phyloP scores from a whole-genome alignment of 495 filamentous ascomycete species.

The Saxophila tyrrhenica region DNA sequence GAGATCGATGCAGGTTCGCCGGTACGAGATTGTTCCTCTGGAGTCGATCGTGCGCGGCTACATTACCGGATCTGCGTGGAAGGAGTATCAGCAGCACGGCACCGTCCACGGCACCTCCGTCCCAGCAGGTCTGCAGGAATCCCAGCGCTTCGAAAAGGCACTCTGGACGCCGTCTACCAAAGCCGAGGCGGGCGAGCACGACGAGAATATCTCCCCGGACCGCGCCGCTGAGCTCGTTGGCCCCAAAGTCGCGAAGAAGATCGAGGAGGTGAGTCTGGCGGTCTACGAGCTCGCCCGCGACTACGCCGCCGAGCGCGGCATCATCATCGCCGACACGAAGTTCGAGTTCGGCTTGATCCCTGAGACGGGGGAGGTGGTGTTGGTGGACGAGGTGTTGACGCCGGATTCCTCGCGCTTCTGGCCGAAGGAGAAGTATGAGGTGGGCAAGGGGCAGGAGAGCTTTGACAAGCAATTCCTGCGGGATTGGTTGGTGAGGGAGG shows the following conservation, averaged over 20 bases:
- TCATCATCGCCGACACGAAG: conserved; percentile 87
- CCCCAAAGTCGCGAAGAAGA: conserved; percentile 55
- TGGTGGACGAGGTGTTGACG: conserved; percentile 89
- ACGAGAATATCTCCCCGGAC: conserved; percentile 81
- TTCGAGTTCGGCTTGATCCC: conserved; percentile 74
- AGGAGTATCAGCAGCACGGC: conserved; percentile 58
- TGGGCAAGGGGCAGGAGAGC: conserved; percentile 65
- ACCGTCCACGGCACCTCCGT: conserved; percentile 73
- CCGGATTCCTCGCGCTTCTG: conserved; percentile 68
- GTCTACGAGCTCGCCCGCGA: conserved; percentile 59
- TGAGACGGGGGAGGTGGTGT: conserved; percentile 55
- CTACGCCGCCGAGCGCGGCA: conserved; percentile 66
- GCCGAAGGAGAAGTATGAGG: conserved; percentile 59
- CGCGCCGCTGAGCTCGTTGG: conserved; percentile 46
- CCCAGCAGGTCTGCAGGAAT: conserved; percentile 56
- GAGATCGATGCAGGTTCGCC: conserved; percentile 74
- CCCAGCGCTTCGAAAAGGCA: conserved; percentile 53
- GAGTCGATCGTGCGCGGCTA: conserved; percentile 91
- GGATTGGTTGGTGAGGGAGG: conserved; percentile 67
- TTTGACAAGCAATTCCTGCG: conserved; percentile 88
- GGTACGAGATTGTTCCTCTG: conserved; percentile 69
- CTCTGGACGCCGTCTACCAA: conserved; percentile 90
- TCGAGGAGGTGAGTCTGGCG: conserved; percentile 59
- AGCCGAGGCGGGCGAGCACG: conserved; percentile 69
- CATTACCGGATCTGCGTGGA: conserved; percentile 88